Percentiles rank a stretch among this genome's conserved stretches.
Evolutionary conservation across 306 rosid genomes (phyloP).

Genomic region (Cicer judaicum): DNA sequence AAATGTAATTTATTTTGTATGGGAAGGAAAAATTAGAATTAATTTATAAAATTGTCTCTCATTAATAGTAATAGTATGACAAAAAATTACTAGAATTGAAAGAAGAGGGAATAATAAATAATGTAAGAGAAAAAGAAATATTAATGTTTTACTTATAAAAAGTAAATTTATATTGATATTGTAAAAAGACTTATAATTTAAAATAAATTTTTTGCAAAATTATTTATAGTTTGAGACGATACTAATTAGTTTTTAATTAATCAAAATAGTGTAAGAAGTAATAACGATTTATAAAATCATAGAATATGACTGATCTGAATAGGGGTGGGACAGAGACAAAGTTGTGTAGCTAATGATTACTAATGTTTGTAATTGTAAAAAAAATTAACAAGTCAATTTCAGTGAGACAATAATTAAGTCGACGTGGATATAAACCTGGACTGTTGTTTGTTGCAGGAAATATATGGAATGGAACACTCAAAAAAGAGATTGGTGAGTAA

Average conservation of each 20-base stretch:
- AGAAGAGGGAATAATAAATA: no score
- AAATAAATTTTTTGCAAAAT: no score
- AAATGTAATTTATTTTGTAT: no score
- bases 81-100: no score
- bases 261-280: background rate
- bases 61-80: no score
- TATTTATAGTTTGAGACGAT: no score
- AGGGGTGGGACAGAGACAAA: background rate
- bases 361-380: background rate
- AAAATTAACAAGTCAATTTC: conserved; percentile 25
- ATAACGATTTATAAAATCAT: background rate
- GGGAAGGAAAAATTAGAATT: no score
- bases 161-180: no score
- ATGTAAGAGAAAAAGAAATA: no score
- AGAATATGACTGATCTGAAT: conserved; percentile 19
- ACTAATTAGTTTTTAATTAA: background rate
- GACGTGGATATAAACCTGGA: conserved; percentile 3
- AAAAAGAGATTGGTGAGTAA: background rate
- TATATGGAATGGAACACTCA: conserved; percentile 34
- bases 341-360: background rate
- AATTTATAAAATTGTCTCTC: no score
- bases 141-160: no score
- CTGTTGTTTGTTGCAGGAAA: conserved; percentile 51
- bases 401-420: conserved; percentile 1
- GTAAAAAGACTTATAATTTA: no score